Percentiles rank a stretch among this genome's conserved stretches.
Evolutionary conservation across 768 basidiomycete species (phyloP).

Genomic region (Flagelloscypha sp.): DNA sequence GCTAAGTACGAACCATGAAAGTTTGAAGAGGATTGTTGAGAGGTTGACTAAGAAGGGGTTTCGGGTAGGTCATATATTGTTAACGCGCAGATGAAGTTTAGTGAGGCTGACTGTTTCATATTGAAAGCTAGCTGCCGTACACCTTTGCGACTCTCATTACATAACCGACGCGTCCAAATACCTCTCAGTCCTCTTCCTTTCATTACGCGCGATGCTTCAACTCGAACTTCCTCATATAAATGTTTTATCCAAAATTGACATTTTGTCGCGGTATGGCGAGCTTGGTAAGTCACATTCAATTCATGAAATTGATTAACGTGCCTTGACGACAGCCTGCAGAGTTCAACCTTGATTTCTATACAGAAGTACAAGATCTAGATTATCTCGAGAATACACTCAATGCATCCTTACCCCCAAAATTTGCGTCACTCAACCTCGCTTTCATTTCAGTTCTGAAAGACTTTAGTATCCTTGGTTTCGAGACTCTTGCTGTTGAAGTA

Average conservation of each 20-base stretch:
- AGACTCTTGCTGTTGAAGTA: constrained; percentile 94
- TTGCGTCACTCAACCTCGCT: constrained; percentile 74
- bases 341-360: constrained; percentile 96
- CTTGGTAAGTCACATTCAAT: constrained; percentile 69
- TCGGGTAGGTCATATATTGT: constrained; percentile 52
- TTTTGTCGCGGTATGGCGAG: constrained; percentile 85
- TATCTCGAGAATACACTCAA: constrained; percentile 75
- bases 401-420: constrained; percentile 52
- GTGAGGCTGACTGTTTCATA: constrained; percentile 9
- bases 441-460: constrained; percentile 93
- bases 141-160: constrained; percentile 95
- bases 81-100: constrained; percentile 1
- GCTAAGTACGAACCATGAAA: constrained; percentile 91
- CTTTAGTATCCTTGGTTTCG: constrained; percentile 87
- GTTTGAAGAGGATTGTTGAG: constrained; percentile 71
- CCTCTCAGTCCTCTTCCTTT: constrained; percentile 83
- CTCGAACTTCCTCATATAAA: constrained; percentile 97
- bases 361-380: constrained; percentile 92
- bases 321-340: constrained; percentile 58
- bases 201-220: constrained; percentile 95
- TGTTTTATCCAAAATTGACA: constrained; percentile 91
- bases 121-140: constrained; percentile 82
- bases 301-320: too few species aligned
- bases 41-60: constrained; percentile 68
- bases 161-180: constrained; percentile 96